Conservation (phyloP, 108 stramenopile species). For the Pseudonitzschia multiseries region DNA sequence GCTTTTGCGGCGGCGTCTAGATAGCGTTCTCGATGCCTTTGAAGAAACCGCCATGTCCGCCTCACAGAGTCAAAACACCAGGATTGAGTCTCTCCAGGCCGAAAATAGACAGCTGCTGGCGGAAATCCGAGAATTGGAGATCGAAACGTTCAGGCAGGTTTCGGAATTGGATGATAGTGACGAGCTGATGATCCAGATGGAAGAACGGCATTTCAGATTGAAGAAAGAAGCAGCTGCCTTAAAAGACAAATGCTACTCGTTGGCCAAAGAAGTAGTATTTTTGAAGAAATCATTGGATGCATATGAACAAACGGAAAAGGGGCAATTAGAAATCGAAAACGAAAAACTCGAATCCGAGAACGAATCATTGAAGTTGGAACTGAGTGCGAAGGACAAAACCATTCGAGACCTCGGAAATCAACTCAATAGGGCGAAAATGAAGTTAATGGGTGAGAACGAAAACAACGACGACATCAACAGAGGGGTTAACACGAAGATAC, state of each 20-base stretch:
- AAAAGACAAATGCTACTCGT: background rate
- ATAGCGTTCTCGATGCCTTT: background rate
- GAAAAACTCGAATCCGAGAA: background rate
- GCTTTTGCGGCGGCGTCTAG: background rate
- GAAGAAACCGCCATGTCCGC: background rate
- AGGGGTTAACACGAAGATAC: too few relatives aligned
- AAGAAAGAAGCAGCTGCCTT: background rate
- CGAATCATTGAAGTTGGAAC: background rate
- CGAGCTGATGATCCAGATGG: background rate
- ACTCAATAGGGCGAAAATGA: background rate
- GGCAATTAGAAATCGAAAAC: background rate
- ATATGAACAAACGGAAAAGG: background rate
- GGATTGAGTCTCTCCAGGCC: background rate
- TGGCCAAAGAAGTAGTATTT: conserved; percentile 1
- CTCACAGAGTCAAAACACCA: background rate
- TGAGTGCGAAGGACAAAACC: background rate
- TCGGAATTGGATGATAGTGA: conserved; percentile 9
- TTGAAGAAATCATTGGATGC: background rate
- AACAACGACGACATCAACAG: background rate
- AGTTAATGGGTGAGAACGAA: background rate
- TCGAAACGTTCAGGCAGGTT: background rate
- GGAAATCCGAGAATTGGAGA: background rate
- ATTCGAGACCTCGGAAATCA: background rate
- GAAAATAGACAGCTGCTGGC: background rate
- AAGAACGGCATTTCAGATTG: background rate